phyloP scores from a whole-genome alignment of 495 filamentous ascomycete genomes.

The Corynascus novoguineensis region DNA sequence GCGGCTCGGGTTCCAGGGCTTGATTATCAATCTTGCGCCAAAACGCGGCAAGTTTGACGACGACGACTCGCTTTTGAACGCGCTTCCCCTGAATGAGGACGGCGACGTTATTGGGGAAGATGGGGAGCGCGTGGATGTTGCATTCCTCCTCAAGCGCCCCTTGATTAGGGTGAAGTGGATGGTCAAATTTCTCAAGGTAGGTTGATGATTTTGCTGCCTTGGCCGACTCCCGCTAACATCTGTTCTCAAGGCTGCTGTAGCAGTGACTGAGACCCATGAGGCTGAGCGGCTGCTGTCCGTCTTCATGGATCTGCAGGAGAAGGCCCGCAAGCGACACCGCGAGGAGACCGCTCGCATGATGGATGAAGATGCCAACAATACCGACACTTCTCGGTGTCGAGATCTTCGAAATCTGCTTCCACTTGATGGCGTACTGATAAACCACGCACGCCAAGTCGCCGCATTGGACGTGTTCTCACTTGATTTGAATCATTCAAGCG shows the following conservation, averaged over 20 bases:
- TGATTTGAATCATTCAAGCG: slow-evolving; percentile 80
- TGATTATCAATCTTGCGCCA: slow-evolving; percentile 88
- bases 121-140: slow-evolving; percentile 90
- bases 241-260: slow-evolving; percentile 39
- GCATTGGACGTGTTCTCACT: slow-evolving; percentile 87
- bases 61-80: slow-evolving; percentile 57
- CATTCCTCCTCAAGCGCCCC: slow-evolving; percentile 83
- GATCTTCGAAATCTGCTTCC: slow-evolving; percentile 71
- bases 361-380: slow-evolving; percentile 80
- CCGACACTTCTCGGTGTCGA: slow-evolving; percentile 71
- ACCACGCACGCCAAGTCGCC: slow-evolving; percentile 66
- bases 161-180: slow-evolving; percentile 85
- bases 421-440: slow-evolving; percentile 62
- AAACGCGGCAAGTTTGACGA: slow-evolving; percentile 46
- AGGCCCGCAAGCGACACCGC: slow-evolving; percentile 69
- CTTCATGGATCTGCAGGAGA: slow-evolving; percentile 68
- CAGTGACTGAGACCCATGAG: slow-evolving; percentile 27
- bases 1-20: slow-evolving; percentile 91
- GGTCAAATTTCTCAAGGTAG: slow-evolving; percentile 71
- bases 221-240: background rate
- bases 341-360: slow-evolving; percentile 84
- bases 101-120: slow-evolving; percentile 72
- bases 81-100: slow-evolving; percentile 67
- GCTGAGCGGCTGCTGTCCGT: slow-evolving; percentile 27
- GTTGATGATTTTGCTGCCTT: slow-evolving; percentile 6